These are phyloP conservation scores for Mycena floridula DNA, from an alignment of 768 basidiomycete genomes.

Conservation along the genomic window DNA sequence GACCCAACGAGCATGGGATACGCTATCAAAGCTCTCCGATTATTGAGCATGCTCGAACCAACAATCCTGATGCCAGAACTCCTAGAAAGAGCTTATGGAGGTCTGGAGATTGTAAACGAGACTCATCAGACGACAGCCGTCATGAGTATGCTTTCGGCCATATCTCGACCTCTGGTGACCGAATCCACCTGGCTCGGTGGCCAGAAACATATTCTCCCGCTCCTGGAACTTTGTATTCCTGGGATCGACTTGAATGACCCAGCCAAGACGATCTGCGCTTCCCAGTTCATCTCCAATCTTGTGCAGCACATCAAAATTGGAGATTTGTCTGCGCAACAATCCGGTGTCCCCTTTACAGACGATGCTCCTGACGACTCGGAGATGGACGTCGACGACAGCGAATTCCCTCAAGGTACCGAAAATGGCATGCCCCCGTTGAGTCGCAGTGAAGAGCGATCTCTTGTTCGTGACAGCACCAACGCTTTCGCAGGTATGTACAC, in stretches of 20 bases:
- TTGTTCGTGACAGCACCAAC: constrained; percentile 74
- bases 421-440: constrained; percentile 37
- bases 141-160: constrained; percentile 73
- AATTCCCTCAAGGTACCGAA: constrained; percentile 49
- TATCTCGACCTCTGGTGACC: constrained; percentile 69
- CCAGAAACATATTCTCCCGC: constrained; percentile 80
- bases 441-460: constrained; percentile 61
- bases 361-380: constrained; percentile 54
- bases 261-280: constrained; percentile 71
- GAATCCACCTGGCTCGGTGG: constrained; percentile 80
- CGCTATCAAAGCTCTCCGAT: constrained; percentile 73
- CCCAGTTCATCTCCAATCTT: constrained; percentile 69
- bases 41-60: constrained; percentile 77
- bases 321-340: constrained; percentile 60
- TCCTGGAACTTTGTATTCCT: constrained; percentile 84
- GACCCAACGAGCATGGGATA: constrained; percentile 76
- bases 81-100: constrained; percentile 85
- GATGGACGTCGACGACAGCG: constrained; percentile 37
- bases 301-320: constrained; percentile 76
- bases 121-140: constrained; percentile 93
- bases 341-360: constrained; percentile 47
- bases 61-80: constrained; percentile 84
- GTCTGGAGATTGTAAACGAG: constrained; percentile 91
- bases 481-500: constrained; percentile 69
- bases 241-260: constrained; percentile 91